Conservation (phyloP, 202 grass and related monocot genomes). For the Panicum hallii region DNA sequence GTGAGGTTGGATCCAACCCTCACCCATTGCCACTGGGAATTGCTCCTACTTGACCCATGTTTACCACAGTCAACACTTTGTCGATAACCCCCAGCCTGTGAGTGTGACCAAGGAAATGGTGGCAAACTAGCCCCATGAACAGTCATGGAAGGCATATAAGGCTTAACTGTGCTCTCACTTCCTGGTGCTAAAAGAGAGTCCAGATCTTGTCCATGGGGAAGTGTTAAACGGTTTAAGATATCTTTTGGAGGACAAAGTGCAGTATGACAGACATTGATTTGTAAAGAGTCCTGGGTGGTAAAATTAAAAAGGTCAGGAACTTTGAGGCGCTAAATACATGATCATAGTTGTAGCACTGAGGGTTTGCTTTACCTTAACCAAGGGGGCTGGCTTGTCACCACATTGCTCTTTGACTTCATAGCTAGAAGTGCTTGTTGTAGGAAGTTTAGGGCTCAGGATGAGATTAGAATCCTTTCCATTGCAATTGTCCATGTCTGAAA, state of each 20-base stretch:
- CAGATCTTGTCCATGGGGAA: conserved; percentile 67
- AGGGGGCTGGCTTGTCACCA: conserved; percentile 51
- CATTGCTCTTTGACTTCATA: conserved; percentile 64
- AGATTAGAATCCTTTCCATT: conserved; percentile 56
- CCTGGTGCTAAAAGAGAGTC: conserved; percentile 62
- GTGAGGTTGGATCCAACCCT: conserved; percentile 64
- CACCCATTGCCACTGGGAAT: conserved; percentile 74
- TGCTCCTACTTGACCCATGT: conserved; percentile 64
- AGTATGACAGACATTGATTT: conserved; percentile 49
- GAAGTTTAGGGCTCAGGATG: conserved; percentile 54
- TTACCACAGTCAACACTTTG: conserved; percentile 67
- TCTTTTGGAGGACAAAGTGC: conserved; percentile 69
- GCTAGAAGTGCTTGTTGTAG: conserved; percentile 50
- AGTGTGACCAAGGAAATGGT: conserved; percentile 78
- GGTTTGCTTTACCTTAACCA: conserved; percentile 60
- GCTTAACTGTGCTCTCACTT: conserved; percentile 49
- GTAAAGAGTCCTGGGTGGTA: conserved; percentile 63
- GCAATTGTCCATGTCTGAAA: conserved; percentile 58
- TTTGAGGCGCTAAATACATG: conserved; percentile 18
- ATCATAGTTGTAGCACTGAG: conserved; percentile 33
- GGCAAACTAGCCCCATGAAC: conserved; percentile 76
- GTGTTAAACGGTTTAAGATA: conserved; percentile 68
- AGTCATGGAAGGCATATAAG: conserved; percentile 51
- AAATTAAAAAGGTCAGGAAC: conserved; percentile 22
- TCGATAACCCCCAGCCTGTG: conserved; percentile 66